phyloP scores from a whole-genome alignment of 2,329 filamentous ascomycete genomes.

The Talaromyces sp. region DNA sequence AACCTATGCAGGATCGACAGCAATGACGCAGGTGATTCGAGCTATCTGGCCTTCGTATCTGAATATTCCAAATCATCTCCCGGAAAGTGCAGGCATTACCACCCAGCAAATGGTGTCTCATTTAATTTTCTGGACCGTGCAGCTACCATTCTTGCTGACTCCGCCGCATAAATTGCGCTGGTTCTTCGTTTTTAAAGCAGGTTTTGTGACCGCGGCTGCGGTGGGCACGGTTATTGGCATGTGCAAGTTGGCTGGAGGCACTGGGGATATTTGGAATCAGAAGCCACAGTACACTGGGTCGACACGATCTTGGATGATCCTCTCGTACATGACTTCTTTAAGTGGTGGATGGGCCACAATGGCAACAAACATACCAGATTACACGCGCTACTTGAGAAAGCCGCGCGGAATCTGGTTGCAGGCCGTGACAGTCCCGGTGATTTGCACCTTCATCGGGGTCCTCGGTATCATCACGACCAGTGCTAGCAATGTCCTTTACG shows the following conservation, averaged over 20 bases:
- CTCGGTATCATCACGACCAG: slow-evolving; percentile 45
- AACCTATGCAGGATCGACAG: slow-evolving; percentile 27
- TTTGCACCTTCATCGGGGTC: slow-evolving; percentile 5
- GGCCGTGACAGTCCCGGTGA: slow-evolving; percentile 7
- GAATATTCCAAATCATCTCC: slow-evolving; percentile 43
- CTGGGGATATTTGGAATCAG: slow-evolving; percentile 41
- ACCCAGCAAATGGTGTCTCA: slow-evolving; percentile 37
- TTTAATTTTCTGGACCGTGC: slow-evolving; percentile 35
- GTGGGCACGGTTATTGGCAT: slow-evolving; percentile 56
- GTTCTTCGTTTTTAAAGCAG: slow-evolving; percentile 23
- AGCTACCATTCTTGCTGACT: slow-evolving; percentile 34
- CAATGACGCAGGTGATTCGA: slow-evolving; percentile 27
- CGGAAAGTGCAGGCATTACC: slow-evolving; percentile 35
- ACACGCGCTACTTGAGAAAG: slow-evolving; percentile 15
- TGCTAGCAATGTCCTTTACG: slow-evolving; percentile 25
- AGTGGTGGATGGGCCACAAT: slow-evolving; percentile 13
- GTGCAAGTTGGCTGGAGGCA: slow-evolving; percentile 49
- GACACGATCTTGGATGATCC: slow-evolving; percentile 40
- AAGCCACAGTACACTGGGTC: slow-evolving; percentile 41
- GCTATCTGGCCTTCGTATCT: slow-evolving; percentile 44
- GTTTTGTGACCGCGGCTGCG: slow-evolving; percentile 49
- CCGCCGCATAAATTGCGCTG: slow-evolving; percentile 28
- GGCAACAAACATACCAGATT: slow-evolving; percentile 18
- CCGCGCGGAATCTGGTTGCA: slow-evolving; percentile 12
- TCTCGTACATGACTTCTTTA: slow-evolving; percentile 5